Conservation (phyloP, 2,329 filamentous ascomycete genomes). For the Didymella sp. region DNA sequence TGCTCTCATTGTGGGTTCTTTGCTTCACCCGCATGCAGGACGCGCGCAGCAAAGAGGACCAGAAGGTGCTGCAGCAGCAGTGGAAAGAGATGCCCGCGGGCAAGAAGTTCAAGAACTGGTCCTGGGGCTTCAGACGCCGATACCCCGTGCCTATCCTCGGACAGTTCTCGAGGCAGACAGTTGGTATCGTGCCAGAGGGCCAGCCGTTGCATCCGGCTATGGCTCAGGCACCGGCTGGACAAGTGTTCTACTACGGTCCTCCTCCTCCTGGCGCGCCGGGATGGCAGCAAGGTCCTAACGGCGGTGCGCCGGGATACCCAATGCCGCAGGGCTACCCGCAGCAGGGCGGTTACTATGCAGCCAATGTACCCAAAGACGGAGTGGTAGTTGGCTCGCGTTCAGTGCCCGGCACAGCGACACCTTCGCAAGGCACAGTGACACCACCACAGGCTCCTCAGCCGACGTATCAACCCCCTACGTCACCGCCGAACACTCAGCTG, state of each 20-base stretch:
- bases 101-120: conserved; percentile 44
- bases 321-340: conserved; percentile 31
- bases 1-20: conserved; percentile 38
- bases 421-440: conserved; percentile 19
- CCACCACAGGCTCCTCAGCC: conserved; percentile 26
- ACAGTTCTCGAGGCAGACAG: conserved; percentile 38
- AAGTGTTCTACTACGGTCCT: conserved; percentile 35
- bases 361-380: conserved; percentile 22
- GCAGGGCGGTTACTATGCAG: conserved; percentile 28
- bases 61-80: conserved; percentile 37
- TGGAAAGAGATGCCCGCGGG: conserved; percentile 40
- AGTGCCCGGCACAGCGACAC: conserved; percentile 13
- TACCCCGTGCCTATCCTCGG: conserved; percentile 43
- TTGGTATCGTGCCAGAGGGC: conserved; percentile 39
- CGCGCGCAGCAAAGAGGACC: conserved; percentile 39
- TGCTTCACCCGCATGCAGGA: conserved; percentile 46
- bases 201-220: conserved; percentile 35
- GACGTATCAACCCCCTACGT: conserved; percentile 19
- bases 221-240: conserved; percentile 30
- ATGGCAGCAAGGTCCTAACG: conserved; percentile 28
- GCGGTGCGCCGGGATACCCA: conserved; percentile 19
- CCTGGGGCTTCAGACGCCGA: conserved; percentile 40
- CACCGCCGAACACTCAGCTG: conserved; percentile 10
- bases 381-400: conserved; percentile 21
- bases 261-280: conserved; percentile 34